A percentile compares a stretch with the other conserved stretches of the same genome.
phyloP scores from a whole-genome alignment of 176 grass and related monocot species.

The Rhynchospora pubera region DNA sequence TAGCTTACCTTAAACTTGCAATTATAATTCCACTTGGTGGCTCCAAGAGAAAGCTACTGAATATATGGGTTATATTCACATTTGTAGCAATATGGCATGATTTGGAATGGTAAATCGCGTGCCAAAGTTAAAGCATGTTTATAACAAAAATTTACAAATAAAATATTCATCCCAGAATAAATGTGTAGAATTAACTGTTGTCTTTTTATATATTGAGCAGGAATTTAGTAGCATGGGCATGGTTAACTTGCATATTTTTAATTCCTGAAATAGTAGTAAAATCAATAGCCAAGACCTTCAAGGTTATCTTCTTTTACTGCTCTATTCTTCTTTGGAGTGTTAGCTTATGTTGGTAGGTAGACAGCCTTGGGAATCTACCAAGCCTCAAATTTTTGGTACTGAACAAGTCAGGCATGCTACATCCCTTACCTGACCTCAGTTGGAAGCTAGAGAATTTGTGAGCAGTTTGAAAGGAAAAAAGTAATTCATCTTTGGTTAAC shows the following conservation, averaged over 20 bases:
- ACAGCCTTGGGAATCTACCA: background rate
- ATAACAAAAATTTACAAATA: background rate
- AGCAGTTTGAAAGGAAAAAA: background rate
- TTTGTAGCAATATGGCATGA: slow-evolving; percentile 97
- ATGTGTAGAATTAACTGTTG: background rate
- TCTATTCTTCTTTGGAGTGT: background rate
- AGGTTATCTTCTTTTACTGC: slow-evolving; percentile 39
- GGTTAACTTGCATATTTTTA: slow-evolving; percentile 95
- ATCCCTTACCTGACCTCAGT: background rate
- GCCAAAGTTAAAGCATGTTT: background rate
- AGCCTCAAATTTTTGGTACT: background rate
- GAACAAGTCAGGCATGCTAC: background rate
- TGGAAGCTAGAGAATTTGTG: background rate
- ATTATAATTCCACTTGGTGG: slow-evolving; percentile 64
- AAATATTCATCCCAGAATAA: background rate
- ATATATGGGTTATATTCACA: slow-evolving; percentile 97
- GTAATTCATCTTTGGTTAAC: background rate
- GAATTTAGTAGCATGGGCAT: slow-evolving; percentile 94
- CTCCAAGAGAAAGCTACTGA: slow-evolving; percentile 72
- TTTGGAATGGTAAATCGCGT: slow-evolving; percentile 61
- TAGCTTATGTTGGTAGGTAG: background rate
- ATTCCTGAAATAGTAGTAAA: slow-evolving; percentile 82
- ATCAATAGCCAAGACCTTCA: slow-evolving; percentile 45
- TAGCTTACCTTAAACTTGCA: background rate
- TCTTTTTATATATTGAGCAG: slow-evolving; percentile 34